Evolutionary conservation across 108 stramenopile species (phyloP).

Genomic region (Stephanodiscus minutulus): DNA sequence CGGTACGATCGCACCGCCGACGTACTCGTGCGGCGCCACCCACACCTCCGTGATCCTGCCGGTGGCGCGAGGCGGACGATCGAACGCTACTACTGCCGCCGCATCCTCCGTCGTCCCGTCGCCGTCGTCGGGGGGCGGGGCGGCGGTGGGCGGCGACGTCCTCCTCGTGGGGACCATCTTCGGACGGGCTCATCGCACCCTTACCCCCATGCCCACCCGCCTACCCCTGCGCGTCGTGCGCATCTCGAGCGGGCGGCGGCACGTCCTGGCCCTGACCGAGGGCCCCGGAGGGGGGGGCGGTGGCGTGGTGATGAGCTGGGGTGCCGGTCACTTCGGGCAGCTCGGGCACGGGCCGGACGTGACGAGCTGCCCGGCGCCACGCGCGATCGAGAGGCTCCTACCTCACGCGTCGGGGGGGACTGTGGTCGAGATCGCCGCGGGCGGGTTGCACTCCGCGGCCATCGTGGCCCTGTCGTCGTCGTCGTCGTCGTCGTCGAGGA

Average conservation of each 20-base stretch:
- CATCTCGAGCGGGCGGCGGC: conserved; percentile 44
- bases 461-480: conserved; percentile 45
- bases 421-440: conserved; percentile 61
- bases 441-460: conserved; percentile 79
- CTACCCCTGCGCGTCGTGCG: conserved; percentile 40
- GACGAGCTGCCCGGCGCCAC: conserved; percentile 43
- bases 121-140: not conserved
- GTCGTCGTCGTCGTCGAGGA: not conserved
- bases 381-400: conserved; percentile 64
- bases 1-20: conserved; percentile 9
- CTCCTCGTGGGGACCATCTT: conserved; percentile 46
- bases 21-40: conserved; percentile 44
- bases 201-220: conserved; percentile 48
- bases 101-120: conserved; percentile 3
- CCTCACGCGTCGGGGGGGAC: conserved; percentile 64
- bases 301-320: conserved; percentile 74
- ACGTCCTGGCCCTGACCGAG: conserved; percentile 51
- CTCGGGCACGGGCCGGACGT: conserved; percentile 67
- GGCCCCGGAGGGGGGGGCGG: conserved; percentile 30
- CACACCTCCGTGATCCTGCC: conserved; percentile 46
- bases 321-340: conserved; percentile 90
- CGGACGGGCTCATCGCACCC: conserved; percentile 32
- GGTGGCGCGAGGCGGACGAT: too few relatives aligned
- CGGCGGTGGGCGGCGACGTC: not conserved
- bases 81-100: not conserved